Base-by-base conservation (phyloP, 352 stramenopile genomes). In the Paralagenidium karlingii region DNA sequence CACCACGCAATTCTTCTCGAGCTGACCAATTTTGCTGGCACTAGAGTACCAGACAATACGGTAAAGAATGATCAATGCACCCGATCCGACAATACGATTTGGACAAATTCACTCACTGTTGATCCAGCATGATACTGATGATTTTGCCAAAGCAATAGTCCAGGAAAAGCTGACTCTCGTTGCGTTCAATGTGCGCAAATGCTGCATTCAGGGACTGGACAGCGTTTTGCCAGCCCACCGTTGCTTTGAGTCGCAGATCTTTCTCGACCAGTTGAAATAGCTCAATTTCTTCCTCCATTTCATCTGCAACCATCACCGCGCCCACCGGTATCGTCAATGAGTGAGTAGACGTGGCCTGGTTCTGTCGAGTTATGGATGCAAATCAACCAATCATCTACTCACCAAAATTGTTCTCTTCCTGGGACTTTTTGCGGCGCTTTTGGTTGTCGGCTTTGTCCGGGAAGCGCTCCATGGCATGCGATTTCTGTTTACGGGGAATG, bases 81-180 rank as follows among this genome's bases (percentile, higher is more conserved):
- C n/a, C 29, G 21, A 49, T 7, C 20, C 18, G 32, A 27, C 6
- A 37, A 34, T n/a, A n/a, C 2, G 31, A 50, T 18, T 10, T 27
- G 5, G 38, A 9, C 13, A 12, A 5, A 41, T 29, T 4, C 15
- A 82, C 74, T 49, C 65, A 92, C 79, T 91, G 73, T 45, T 93
- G 80, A 38, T 93, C 80, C 13, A 93, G 62, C 80, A 93, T 93
- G 47, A 93, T 93, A 60, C 71, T 85, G 34, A 89, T 50, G 48
- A 93, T 83, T 49, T 82, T 76, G 28, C 46, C 36, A 49, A 93
- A 90, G 18, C 71, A 71, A 24, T 71, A 67, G 29, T 87, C 67
- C 28, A 93, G 49, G 28, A 91, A 93, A 7, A 47, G 57, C 48
- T 89, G 73, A 34, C 64, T 87, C 47, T 88, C 80, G 1, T 63